Evolutionary conservation across 2,329 filamentous ascomycete genomes (phyloP), one percentile per base, ranked within the genome.

Genomic region (Cladosporium sphaerospermum): DNA sequence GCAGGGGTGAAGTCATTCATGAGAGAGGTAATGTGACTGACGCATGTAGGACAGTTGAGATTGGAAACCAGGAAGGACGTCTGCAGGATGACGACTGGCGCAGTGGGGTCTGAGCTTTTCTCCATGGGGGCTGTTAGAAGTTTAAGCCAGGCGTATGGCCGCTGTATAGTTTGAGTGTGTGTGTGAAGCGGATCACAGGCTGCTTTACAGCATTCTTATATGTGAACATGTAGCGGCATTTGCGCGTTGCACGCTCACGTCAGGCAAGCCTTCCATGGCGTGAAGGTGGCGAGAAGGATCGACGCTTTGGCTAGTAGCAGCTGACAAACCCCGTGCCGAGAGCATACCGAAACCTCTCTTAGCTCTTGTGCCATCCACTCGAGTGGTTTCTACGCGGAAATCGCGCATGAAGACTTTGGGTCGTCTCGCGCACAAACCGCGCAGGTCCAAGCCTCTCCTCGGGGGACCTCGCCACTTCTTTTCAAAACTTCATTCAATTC

Each of bases 21-120:
- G 9, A 55, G 76, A 51, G 78, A 72, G 63, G 82, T 76, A 64
- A 90, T 89, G 59, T 78, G 76, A 34, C 80, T 78, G 46, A 88
- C 81, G 67, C 86, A 90, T 56, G 85, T 86, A 11, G 85, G 83
- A 71, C 86, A 89, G 70, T 90, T 86, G n/a, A 90, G 76, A 67
- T 90, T 89, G 57, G 78, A 80, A 60, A 90, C 73, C 56, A 89
- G 76, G 63, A 85, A 82, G 33, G 80, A 84, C 2, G 81, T 84
- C 19, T 54, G 50, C 18, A 45, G 33, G 36, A 18, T 2, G 2
- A 3, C 16, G 3, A 18, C 16, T 2, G 16, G 16, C 2, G 16
- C 16, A 18, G 2, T 18, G 16, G 16, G 16, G 39, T 42, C 39
- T 42, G 39, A 42, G 39, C 39, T 2, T 42, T 42, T 42, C 39